Base-by-base conservation (phyloP, 768 basidiomycete genomes). In the Serendipita sp. region DNA sequence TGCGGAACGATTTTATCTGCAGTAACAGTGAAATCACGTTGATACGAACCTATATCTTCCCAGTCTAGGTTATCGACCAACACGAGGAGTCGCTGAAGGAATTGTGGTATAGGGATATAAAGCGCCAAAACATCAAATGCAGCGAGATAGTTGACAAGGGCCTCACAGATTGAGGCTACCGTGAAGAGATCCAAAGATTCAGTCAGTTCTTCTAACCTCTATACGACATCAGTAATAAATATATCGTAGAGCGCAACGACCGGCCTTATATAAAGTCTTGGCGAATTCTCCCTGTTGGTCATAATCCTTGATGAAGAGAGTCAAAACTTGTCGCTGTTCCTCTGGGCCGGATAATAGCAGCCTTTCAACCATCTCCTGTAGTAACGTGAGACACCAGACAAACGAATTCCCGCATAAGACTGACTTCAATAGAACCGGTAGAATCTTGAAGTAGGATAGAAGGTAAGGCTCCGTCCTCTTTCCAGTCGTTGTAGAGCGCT, bases 21-120 rank as follows among this genome's bases (percentile, higher is more conserved):
- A 11, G 44, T 11, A 5, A 8, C 52, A 23, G 48, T 1, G 10
- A 44, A 44, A 41, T 63, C 35, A 44, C 44, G 52, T 7, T 44
- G 58, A 65, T 23, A 76, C 85, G 30, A 71, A 86, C 89, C 89
- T 36, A 91, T 85, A 23, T 83, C 85, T 70, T 89, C 88, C 67
- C 85, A 89, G 69, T 89, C 88, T 68, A 86, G 89, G 46, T 83
- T 79, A 65, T 87, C 82, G 47, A 89, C 74, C 65, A 89, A 79
- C 15, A 75, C 74, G 48, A 90, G 73, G 0, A 83, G 81, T 67
- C 82, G 78, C 32, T 80, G 83, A 35, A 89, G 74, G n/a, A 91
- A 70, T 64, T 85, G 82, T 10, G 78, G 77, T n/a, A 89, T 74
- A 65, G 78, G 81, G 18, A 81, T 73, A 71, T 91, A 86, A 30